Evolutionary conservation across 2,329 filamentous ascomycete species (phyloP).

Genomic region (Coleophoma crateriformis): DNA sequence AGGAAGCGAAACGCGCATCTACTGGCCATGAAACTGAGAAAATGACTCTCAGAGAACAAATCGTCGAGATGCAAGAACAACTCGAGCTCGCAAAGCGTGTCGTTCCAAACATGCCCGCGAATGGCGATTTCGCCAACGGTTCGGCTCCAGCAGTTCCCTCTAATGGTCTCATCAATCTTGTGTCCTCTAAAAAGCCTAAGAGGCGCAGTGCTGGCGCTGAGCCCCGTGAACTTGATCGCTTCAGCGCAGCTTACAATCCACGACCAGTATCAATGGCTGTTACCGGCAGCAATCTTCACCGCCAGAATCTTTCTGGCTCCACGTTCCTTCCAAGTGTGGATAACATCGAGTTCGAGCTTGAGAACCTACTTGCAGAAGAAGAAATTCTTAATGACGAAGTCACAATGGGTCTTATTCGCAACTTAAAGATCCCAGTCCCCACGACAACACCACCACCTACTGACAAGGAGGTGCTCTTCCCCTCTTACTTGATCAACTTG

Average conservation of each 20-base stretch:
- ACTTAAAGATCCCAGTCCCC: conserved; percentile 91
- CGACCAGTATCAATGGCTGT: conserved; percentile 95
- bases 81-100: conserved; percentile 76
- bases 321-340: conserved; percentile 78
- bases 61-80: conserved; percentile 86
- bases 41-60: conserved; percentile 75
- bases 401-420: conserved; percentile 90
- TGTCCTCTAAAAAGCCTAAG: conserved; percentile 96
- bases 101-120: conserved; percentile 56
- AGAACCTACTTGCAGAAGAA: conserved; percentile 89
- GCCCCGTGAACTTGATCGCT: conserved; percentile 78
- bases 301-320: conserved; percentile 67
- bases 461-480: conserved; percentile 98
- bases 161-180: conserved; percentile 88
- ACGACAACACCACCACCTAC: conserved; percentile 83
- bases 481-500: conserved; percentile 96
- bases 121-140: conserved; percentile 65
- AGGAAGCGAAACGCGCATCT: conserved; percentile 69
- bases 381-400: conserved; percentile 96
- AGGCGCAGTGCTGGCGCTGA: conserved; percentile 86
- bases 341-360: conserved; percentile 91
- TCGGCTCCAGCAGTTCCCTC: conserved; percentile 46
- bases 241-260: conserved; percentile 89
- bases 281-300: conserved; percentile 54
- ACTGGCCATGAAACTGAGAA: conserved; percentile 81